Conservation (phyloP, 306 rosid species). For the Psophocarpus tetragonolobus region DNA sequence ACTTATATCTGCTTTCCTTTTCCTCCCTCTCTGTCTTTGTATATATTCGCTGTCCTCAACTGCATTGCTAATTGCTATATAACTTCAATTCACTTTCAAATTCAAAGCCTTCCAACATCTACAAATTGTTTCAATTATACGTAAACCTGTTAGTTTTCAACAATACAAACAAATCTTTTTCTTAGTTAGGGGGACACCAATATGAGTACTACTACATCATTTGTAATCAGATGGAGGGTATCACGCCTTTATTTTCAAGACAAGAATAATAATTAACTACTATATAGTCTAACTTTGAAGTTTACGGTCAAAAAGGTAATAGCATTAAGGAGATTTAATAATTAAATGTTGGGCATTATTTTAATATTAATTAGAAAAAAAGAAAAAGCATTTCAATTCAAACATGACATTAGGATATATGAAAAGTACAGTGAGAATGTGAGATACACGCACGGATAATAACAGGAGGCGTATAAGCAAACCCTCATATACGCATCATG, state of each 20-base stretch:
- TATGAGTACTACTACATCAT: not conserved
- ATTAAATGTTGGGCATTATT: not conserved
- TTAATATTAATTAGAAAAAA: not conserved
- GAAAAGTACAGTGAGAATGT: not conserved
- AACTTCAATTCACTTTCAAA: conserved; percentile 38
- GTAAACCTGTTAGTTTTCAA: not conserved
- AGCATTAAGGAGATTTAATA: not conserved
- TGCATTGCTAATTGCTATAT: conserved; percentile 12
- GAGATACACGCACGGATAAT: not conserved
- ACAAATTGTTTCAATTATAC: not conserved
- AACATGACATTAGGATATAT: not conserved
- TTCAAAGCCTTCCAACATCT: conserved; percentile 26
- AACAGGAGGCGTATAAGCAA: not conserved
- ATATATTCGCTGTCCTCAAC: conserved; percentile 49
- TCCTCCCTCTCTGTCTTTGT: conserved; percentile 44
- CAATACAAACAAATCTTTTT: conserved; percentile 23
- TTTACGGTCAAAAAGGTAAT: not conserved
- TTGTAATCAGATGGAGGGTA: not conserved
- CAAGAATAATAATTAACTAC: not conserved
- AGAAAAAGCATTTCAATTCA: no score
- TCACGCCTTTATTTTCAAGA: not conserved
- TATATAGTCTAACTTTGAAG: not conserved
- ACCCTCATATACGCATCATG: not conserved
- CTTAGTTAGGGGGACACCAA: not conserved
- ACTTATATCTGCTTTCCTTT: conserved; percentile 44